A percentile compares a stretch with the other conserved stretches of the same genome.
Conservation (phyloP, 2,329 filamentous ascomycete species). For the Colletotrichum salicis region DNA sequence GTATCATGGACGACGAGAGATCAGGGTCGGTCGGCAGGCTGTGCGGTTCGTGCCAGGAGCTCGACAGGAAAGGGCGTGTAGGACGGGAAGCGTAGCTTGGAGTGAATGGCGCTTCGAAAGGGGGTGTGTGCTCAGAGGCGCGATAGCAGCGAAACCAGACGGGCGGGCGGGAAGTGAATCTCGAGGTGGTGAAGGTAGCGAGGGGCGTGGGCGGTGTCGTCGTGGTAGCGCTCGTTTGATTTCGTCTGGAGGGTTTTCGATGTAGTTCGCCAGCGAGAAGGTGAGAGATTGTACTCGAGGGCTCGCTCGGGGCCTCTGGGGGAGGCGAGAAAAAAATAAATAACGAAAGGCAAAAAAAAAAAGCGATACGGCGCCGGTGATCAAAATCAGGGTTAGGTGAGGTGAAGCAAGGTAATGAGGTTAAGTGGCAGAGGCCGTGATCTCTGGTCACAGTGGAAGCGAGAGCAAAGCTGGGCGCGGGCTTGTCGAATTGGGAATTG, state of each 20-base stretch:
- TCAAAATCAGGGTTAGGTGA: constrained; percentile 3
- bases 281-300: constrained; percentile 10
- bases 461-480: constrained; percentile 20
- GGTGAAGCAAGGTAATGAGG: constrained; percentile 12
- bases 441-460: constrained; percentile 14
- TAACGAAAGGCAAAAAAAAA: constrained; percentile 2
- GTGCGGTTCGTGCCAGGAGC: constrained; percentile 33
- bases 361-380: constrained; percentile 12
- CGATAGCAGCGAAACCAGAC: constrained; percentile 21
- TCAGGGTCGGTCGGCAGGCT: constrained; percentile 18
- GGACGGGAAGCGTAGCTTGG: constrained; percentile 19
- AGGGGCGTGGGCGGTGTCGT: constrained; percentile 10
- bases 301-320: constrained; percentile 15
- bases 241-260: constrained; percentile 23
- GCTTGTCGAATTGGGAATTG: constrained; percentile 20
- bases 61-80: constrained; percentile 25
- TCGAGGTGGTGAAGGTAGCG: constrained; percentile 1
- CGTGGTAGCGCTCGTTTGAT: constrained; percentile 25
- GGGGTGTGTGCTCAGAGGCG: constrained; percentile 28
- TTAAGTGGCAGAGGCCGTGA: not conserved
- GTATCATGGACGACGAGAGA: constrained; percentile 31
- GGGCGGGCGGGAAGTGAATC: not conserved
- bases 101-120: constrained; percentile 25
- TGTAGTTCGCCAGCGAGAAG: constrained; percentile 16
- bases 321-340: not conserved